Evolutionary conservation across 2,329 filamentous ascomycete genomes (phyloP).

Genomic region (Pezicula neosporulosa): DNA sequence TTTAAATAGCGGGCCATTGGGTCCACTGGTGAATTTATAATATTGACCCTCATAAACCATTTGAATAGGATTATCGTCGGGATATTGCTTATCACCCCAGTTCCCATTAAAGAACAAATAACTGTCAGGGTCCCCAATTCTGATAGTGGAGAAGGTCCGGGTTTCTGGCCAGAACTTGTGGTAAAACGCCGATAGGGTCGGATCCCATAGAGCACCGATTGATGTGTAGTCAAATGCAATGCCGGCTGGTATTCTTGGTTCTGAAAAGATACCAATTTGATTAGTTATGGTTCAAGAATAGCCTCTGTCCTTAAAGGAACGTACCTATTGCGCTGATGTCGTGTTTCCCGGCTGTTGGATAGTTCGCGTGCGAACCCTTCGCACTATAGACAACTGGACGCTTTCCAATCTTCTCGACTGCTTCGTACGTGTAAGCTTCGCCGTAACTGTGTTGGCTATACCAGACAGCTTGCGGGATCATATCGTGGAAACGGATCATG

Average conservation of each 20-base stretch:
- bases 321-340: slow-evolving; percentile 61
- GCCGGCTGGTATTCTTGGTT: slow-evolving; percentile 46
- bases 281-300: slow-evolving; percentile 43
- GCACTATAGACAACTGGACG: slow-evolving; percentile 66
- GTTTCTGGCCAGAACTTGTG: slow-evolving; percentile 46
- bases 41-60: slow-evolving; percentile 33
- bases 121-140: slow-evolving; percentile 68
- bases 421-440: slow-evolving; percentile 79
- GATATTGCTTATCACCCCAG: slow-evolving; percentile 91
- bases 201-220: slow-evolving; percentile 67
- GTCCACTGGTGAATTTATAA: slow-evolving; percentile 49
- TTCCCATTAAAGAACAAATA: slow-evolving; percentile 87
- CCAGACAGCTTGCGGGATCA: slow-evolving; percentile 77
- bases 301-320: slow-evolving; percentile 62
- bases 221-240: slow-evolving; percentile 54
- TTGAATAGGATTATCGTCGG: slow-evolving; percentile 38
- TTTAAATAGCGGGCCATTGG: slow-evolving; percentile 57
- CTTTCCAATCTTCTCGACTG: slow-evolving; percentile 76
- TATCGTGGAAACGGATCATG: slow-evolving; percentile 82
- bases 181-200: slow-evolving; percentile 48
- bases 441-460: slow-evolving; percentile 89
- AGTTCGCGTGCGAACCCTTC: slow-evolving; percentile 67
- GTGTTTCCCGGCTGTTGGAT: slow-evolving; percentile 59
- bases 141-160: slow-evolving; percentile 41
- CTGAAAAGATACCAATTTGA: slow-evolving; percentile 15